Evolutionary conservation across 202 grass and related monocot species (phyloP), one percentile per base, ranked within the genome.

Genomic region (Brachypodium distachyon): DNA sequence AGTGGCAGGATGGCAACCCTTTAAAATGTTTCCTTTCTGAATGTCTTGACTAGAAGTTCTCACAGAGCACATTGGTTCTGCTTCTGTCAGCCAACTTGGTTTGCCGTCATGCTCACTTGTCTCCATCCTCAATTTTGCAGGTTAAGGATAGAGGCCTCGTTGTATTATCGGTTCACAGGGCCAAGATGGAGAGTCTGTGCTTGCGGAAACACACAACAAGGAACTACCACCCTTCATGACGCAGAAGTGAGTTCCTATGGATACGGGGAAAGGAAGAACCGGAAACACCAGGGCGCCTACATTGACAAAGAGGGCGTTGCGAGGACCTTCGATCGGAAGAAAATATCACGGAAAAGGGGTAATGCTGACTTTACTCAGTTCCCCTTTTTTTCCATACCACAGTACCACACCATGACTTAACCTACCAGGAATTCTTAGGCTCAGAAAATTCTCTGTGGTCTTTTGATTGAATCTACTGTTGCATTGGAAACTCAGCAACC

Each of bases 331-430:
- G 53, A 90, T 31, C 72, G 73, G 18, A 97, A 97, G 84, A 91
- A 94, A 51, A 69, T 94, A 34, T 97, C 94, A 2, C 76, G 91
- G 64, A 97, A 97, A 82, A 94, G 76, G 40, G 88, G 94, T 93
- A 81, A 61, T 23, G 28, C 53, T 16, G 28, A 7, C 23, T 63
- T 75, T 50, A 51, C 13, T 12, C 51, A 33, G 38, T 1, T 29
- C 18, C 33, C n/a, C 29, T 40, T 31, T 6, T 16, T 46, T 57
- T 82, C 41, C 34, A n/a, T n/a, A 18, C 12, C 25, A 73, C 21
- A 2, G 12, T 62, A 13, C 16, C 64, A 28, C 26, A 69, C 12
- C 39, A 46, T 44, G 32, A 43, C 18, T 49, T 61, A 3, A 22
- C 34, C 27, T 60, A 25, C n/a, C 59, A 54, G 31, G 29, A 56